Evolutionary conservation across 352 stramenopile genomes (phyloP).

Genomic region (Elongisporangium undulatum): DNA sequence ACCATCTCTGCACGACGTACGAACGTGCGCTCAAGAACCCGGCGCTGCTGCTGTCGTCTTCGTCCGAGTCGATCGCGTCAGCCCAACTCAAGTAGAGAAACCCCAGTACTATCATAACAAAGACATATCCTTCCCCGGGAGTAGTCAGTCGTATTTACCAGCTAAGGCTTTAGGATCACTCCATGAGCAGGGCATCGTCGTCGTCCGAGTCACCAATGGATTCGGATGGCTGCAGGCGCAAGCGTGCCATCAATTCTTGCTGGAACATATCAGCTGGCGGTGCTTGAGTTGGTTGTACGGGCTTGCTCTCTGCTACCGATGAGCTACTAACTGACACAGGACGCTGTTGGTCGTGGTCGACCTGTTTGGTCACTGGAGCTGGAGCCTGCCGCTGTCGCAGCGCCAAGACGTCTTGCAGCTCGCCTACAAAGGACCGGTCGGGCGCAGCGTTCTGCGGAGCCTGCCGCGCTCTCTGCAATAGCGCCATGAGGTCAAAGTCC

Average conservation of each 20-base stretch:
- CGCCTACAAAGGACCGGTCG: conserved; percentile 35
- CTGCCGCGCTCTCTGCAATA: conserved; percentile 20
- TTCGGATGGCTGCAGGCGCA: background rate
- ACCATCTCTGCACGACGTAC: conserved; percentile 85
- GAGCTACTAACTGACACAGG: no score
- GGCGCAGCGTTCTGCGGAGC: conserved; percentile 3
- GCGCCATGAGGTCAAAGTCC: conserved; percentile 48
- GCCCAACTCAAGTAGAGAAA: background rate
- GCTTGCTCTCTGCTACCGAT: conserved; percentile 12
- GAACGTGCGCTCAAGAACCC: conserved; percentile 39
- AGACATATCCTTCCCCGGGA: background rate
- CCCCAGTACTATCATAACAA: background rate
- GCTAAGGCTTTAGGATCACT: background rate
- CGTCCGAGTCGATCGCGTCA: background rate
- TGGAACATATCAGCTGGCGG: background rate
- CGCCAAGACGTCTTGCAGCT: conserved; percentile 53
- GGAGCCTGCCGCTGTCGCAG: conserved; percentile 24
- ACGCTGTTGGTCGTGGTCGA: conserved; percentile 30
- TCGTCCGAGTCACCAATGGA: background rate
- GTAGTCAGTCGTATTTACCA: background rate
- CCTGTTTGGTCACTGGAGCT: conserved; percentile 30
- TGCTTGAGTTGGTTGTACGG: background rate
- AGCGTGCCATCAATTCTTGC: background rate
- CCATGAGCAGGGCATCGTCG: background rate
- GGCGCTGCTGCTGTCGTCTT: background rate